A percentile compares a stretch with the other conserved stretches of the same genome.
Evolutionary conservation across 495 filamentous ascomycete species (phyloP).

Genomic region (Neurospora pannonica): DNA sequence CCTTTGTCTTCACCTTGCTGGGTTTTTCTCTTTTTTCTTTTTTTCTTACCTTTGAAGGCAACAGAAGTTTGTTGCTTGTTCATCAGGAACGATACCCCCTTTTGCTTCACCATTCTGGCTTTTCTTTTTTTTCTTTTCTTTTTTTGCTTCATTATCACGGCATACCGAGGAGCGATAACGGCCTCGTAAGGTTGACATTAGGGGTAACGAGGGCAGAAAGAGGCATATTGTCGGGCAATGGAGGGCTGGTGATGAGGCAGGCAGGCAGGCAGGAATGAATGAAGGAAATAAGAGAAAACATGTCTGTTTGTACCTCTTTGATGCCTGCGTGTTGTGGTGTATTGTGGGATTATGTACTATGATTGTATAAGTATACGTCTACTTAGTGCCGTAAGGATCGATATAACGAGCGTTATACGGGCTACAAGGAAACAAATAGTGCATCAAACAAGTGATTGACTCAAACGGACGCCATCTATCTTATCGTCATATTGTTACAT

Average conservation of each 20-base stretch:
- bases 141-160: not conserved
- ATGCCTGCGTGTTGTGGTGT: not conserved
- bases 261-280: not conserved
- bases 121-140: not conserved
- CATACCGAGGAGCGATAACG: not conserved
- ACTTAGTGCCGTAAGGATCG: not conserved
- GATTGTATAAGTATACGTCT: not conserved
- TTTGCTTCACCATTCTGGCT: not conserved
- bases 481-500: not conserved
- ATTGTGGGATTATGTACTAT: not conserved
- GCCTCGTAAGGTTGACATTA: not conserved
- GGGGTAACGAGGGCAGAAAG: not conserved
- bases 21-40: not conserved
- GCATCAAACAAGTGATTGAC: not conserved
- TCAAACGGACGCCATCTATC: not conserved
- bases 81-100: not conserved
- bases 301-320: not conserved
- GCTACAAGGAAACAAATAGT: not conserved
- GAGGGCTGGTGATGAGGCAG: not conserved
- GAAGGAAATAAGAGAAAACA: not conserved
- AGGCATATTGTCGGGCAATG: not conserved
- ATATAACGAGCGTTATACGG: not conserved
- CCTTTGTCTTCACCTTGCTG: not conserved
- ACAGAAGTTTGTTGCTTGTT: not conserved
- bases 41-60: not conserved